Percentiles rank a stretch among this genome's conserved stretches.
These are phyloP conservation scores for Rhizopus arrhizus DNA, from an alignment of 371 early-diverging fungal genomes.

Conservation along the genomic window DNA sequence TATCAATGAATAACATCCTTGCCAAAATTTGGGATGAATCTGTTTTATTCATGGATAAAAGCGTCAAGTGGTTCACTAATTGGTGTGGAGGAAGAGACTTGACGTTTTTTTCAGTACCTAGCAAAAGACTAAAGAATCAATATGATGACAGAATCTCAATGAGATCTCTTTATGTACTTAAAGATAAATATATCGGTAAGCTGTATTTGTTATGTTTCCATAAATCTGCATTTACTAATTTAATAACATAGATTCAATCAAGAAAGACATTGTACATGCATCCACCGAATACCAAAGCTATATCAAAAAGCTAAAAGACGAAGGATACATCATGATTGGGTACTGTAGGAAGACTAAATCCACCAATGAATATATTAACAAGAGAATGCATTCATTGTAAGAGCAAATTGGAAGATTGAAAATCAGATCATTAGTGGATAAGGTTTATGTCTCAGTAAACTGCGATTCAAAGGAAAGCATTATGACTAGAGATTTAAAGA, in stretches of 20 bases:
- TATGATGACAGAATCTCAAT: slow-evolving; percentile 1
- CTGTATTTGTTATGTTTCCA: not conserved
- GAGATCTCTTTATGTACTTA: slow-evolving; percentile 15
- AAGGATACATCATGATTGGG: not conserved
- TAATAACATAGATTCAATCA: slow-evolving; percentile 1
- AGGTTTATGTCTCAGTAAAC: slow-evolving; percentile 9
- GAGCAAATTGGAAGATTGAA: not conserved
- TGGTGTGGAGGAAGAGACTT: slow-evolving; percentile 2
- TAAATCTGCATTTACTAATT: slow-evolving; percentile 1
- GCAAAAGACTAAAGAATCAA: slow-evolving; percentile 6
- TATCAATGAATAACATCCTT: slow-evolving; percentile 2
- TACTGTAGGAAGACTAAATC: slow-evolving; percentile 1
- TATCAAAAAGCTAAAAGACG: slow-evolving; percentile 1
- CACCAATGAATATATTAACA: not conserved
- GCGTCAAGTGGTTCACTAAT: slow-evolving; percentile 1
- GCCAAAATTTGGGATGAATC: not conserved
- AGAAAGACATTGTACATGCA: too few species aligned
- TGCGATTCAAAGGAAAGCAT: slow-evolving; percentile 7
- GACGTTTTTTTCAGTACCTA: slow-evolving; percentile 12
- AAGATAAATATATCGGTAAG: slow-evolving; percentile 15
- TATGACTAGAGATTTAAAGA: slow-evolving; percentile 5
- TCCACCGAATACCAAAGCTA: not conserved
- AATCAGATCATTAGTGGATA: slow-evolving; percentile 4
- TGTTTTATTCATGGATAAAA: slow-evolving; percentile 1
- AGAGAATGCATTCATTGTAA: not conserved